A percentile compares a stretch with the other conserved stretches of the same genome.
phyloP scores from a whole-genome alignment of 768 basidiomycete genomes.

The Coprinopsis cinerea region DNA sequence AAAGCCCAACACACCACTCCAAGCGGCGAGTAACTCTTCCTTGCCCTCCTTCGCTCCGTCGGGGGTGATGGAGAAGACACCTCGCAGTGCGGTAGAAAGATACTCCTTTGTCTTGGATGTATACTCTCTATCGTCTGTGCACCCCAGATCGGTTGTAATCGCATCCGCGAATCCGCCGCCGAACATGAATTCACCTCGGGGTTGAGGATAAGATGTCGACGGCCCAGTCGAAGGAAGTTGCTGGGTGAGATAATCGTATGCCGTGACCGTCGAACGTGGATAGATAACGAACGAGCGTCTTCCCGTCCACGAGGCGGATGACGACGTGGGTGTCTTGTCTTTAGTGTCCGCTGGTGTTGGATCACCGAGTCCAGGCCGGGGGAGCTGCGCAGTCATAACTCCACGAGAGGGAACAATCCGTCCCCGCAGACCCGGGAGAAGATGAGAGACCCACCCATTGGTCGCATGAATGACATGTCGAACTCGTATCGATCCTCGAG shows the following conservation, averaged over 20 bases:
- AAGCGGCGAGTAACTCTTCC: constrained; percentile 41
- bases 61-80: constrained; percentile 40
- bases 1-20: constrained; percentile 60
- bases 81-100: constrained; percentile 35
- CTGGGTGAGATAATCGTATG: constrained; percentile 69
- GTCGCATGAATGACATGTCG: constrained; percentile 77
- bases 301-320: constrained; percentile 34
- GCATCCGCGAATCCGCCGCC: constrained; percentile 49
- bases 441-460: constrained; percentile 75
- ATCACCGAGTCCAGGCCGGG: constrained; percentile 30
- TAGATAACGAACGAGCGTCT: constrained; percentile 56
- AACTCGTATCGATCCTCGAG: constrained; percentile 50
- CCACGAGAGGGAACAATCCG: constrained; percentile 59
- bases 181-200: constrained; percentile 53
- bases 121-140: constrained; percentile 30
- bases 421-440: constrained; percentile 55
- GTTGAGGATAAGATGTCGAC: constrained; percentile 3
- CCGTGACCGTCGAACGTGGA: constrained; percentile 29
- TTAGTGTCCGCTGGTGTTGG: not conserved
- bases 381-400: constrained; percentile 61
- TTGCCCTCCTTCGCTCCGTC: constrained; percentile 16
- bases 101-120: constrained; percentile 24
- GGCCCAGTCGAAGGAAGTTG: constrained; percentile 23
- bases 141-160: constrained; percentile 30
- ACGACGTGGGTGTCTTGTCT: not conserved